Evolutionary conservation across 176 grass and related monocot genomes (phyloP), one percentile per base, ranked within the genome.

Genomic region (Elymus sibiricus): DNA sequence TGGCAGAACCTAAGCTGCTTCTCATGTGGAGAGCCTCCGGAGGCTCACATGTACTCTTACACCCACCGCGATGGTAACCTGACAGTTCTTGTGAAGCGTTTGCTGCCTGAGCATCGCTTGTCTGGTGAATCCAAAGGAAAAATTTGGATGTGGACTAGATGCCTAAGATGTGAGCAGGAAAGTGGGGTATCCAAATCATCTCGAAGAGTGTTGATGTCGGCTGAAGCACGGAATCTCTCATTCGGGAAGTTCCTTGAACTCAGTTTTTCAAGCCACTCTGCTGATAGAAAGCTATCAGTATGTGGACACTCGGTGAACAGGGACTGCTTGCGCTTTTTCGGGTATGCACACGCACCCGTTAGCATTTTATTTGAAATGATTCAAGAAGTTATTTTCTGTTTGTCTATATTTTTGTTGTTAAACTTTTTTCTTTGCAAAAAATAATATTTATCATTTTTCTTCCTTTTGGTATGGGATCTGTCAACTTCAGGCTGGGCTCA

Each of bases 91-190:
- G 82, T 95, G 64, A 98, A 76, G 78, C 81, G 31, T 27, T 78
- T 98, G 82, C 73, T 81, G 47, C 88, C 85, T 71, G 76, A 56
- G 11, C 79, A 80, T 55, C 11, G 59, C 70, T 84, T 98, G 82
- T 85, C 95, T 35, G 91, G 93, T 83, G 91, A 94, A 70, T 83
- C 71, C 46, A 90, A 94, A 64, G 86, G 93, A 25, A 98, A 94
- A 77, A 94, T 98, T 79, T 98, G 93, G 95, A 95, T 98, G 95
- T 98, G 95, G 93, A 95, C 93, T 76, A 85, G 86, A 79, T 98
- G 95, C 72, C 62, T 95, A 60, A 95, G 85, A 94, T 98, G 95
- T 84, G 84, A 94, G 37, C 69, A 78, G 85, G 87, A 90, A 92
- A 83, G 22, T 76, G 87, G 89, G 19, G 76, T 85, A 53, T 84